Base-by-base conservation (phyloP, 2,329 filamentous ascomycete genomes). In the Apiospora marii region DNA sequence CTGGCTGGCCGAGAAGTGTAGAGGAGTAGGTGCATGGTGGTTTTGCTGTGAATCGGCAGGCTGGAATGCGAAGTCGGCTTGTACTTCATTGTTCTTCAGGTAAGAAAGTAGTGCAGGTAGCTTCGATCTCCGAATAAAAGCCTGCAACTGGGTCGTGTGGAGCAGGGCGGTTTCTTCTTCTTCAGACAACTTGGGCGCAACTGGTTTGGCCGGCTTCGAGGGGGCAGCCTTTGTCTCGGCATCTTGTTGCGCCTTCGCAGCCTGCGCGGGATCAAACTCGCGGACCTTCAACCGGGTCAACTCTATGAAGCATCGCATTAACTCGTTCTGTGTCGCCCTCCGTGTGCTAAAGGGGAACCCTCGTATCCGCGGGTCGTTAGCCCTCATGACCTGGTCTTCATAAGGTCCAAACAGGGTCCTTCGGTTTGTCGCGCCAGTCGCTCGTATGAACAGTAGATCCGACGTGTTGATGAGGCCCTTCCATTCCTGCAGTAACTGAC, bases 261-360 rank as follows among this genome's bases (percentile, higher is more conserved):
- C 86, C 16, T 91, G 87, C 3, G 86, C 88, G 75, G 94, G 92
- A 72, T 94, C 89, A 41, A 98, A 89, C 74, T 93, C 92, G 68
- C 90, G 91, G 67, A 98, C 88, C 82, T 99, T 98, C 22, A 98
- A 88, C 22, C 96, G 88, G 0, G 96, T 99, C 44, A 99, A 88
- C 84, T 99, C 96, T 74, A 97, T 93, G 78, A 98, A 99, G 0
- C 93, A 93, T 51, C 96, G 91, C 93, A 98, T 96, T 0, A 99
- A 90, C 82, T 99, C 96, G 68, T 93, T 94, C 79, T 98, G 95
- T 0, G 96, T 99, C 0, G 96, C 94, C 72, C 96, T 88, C 16
- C 95, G 90, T 12, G 96, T 99, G 81, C 89, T 98, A 82, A 99
- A 99, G 0, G 96, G 96, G 75, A 99, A 98, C 0, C 94, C 92